Percentiles rank a stretch among this genome's conserved stretches.
phyloP scores from a whole-genome alignment of 768 basidiomycete species.

The Psilocybe azurescens region DNA sequence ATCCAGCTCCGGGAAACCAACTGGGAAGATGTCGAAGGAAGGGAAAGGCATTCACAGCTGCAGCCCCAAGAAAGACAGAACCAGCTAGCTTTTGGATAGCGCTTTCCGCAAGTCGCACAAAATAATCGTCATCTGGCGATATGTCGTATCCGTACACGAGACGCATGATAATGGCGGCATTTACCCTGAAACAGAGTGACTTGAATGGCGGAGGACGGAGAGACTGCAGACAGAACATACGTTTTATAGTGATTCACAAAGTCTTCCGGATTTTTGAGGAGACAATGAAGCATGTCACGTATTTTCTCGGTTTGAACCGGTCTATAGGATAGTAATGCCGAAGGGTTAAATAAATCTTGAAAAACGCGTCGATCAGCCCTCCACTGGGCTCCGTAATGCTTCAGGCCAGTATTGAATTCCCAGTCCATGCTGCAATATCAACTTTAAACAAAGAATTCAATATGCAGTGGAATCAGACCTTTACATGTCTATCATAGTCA shows the following conservation, averaged over 20 bases:
- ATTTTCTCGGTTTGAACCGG: constrained; percentile 30
- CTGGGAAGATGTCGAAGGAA: constrained; percentile 18
- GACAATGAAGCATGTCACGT: constrained; percentile 19
- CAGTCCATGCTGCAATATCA: constrained; percentile 33
- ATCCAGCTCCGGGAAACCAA: constrained; percentile 22
- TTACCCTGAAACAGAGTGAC: neutral
- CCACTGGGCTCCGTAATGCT: constrained; percentile 37
- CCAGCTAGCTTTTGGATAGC: constrained; percentile 7
- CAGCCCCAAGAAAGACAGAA: constrained; percentile 15
- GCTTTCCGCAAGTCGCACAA: constrained; percentile 16
- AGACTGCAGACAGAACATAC: neutral
- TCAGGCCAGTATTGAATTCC: constrained; percentile 33
- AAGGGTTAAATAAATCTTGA: constrained; percentile 31
- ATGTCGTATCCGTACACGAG: constrained; percentile 20
- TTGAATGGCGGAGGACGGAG: neutral
- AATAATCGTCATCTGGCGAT: constrained; percentile 16
- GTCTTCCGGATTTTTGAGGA: constrained; percentile 16
- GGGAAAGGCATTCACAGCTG: constrained; percentile 18
- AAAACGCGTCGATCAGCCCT: constrained; percentile 31
- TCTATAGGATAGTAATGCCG: constrained; percentile 22
- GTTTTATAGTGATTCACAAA: constrained; percentile 13
- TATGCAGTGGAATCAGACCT: neutral
- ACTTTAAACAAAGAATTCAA: neutral
- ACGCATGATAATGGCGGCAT: constrained; percentile 19
- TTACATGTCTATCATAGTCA: constrained; percentile 28